Evolutionary conservation across 345 rosid species (phyloP).

Genomic region (Sisymbrium irio): DNA sequence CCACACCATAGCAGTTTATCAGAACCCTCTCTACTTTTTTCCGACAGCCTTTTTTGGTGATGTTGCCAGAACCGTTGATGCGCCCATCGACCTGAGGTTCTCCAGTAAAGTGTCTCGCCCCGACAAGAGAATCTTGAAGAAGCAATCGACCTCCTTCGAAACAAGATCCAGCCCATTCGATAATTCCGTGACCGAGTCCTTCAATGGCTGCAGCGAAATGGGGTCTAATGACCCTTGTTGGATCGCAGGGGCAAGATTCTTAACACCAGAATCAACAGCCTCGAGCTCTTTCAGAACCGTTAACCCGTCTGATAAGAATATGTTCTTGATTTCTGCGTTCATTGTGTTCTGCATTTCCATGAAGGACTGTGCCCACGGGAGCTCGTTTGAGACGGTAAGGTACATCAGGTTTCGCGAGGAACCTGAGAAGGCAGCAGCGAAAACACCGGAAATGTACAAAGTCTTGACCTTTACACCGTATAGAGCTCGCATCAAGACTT

Average conservation of each 20-base stretch:
- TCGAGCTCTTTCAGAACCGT: conserved; percentile 38
- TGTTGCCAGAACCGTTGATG: conserved; percentile 22
- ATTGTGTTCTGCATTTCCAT: conserved; percentile 34
- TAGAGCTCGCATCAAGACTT: conserved; percentile 36
- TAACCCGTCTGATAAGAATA: conserved; percentile 27
- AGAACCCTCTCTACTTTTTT: conserved; percentile 36
- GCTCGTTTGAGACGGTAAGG: conserved; percentile 29
- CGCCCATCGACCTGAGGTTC: conserved; percentile 31
- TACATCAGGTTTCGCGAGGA: conserved; percentile 32
- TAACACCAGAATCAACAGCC: conserved; percentile 30
- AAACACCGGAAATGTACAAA: conserved; percentile 32
- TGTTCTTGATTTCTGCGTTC: conserved; percentile 30
- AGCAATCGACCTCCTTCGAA: conserved; percentile 35
- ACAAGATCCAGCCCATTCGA: conserved; percentile 37
- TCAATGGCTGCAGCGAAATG: conserved; percentile 17
- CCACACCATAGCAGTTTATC: conserved; percentile 24
- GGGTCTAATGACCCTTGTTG: conserved; percentile 26
- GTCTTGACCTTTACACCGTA: conserved; percentile 42
- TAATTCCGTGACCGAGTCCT: conserved; percentile 23
- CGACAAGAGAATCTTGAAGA: conserved; percentile 36
- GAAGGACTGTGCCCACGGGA: conserved; percentile 37
- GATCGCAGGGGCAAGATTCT: conserved; percentile 23
- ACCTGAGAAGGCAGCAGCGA: conserved; percentile 38
- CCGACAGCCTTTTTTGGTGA: conserved; percentile 35
- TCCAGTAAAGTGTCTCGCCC: conserved; percentile 37